phyloP scores from a whole-genome alignment of 1,284 basidiomycete species.

The Ustilago curta region DNA sequence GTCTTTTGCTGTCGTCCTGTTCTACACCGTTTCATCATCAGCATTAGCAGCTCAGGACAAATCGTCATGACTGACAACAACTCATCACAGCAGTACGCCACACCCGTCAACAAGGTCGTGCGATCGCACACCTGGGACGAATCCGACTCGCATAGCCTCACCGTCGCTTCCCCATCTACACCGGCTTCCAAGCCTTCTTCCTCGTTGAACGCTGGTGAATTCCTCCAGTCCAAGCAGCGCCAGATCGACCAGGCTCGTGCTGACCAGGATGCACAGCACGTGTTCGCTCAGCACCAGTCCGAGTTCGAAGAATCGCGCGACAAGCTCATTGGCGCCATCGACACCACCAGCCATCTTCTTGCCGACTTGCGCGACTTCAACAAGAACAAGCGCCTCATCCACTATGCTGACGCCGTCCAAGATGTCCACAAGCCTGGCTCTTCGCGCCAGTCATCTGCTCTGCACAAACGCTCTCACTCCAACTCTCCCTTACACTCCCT shows the following conservation, averaged over 20 bases:
- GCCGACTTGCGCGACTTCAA: conserved; percentile 83
- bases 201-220: conserved; percentile 20
- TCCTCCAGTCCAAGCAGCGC: conserved; percentile 35
- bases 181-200: conserved; percentile 18
- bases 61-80: conserved; percentile 23
- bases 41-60: too few species aligned
- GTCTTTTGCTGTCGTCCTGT: not conserved
- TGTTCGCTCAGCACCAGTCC: conserved; percentile 44
- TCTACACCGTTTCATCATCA: too few species aligned
- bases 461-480: conserved; percentile 40
- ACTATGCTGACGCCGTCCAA: conserved; percentile 77
- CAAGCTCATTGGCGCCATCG: conserved; percentile 74
- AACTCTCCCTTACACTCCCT: conserved; percentile 25
- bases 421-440: conserved; percentile 10
- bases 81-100: conserved; percentile 40
- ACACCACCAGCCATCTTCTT: conserved; percentile 79
- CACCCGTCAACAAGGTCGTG: conserved; percentile 27
- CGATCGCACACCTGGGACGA: conserved; percentile 40
- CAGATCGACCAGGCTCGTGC: conserved; percentile 28
- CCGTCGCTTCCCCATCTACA: conserved; percentile 36
- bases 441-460: conserved; percentile 16
- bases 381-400: conserved; percentile 84
- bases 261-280: conserved; percentile 35
- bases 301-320: conserved; percentile 51
- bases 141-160: conserved; percentile 23